These are phyloP conservation scores for Gamarada debralockiae DNA, from an alignment of 495 filamentous ascomycete species.

Conservation along the genomic window DNA sequence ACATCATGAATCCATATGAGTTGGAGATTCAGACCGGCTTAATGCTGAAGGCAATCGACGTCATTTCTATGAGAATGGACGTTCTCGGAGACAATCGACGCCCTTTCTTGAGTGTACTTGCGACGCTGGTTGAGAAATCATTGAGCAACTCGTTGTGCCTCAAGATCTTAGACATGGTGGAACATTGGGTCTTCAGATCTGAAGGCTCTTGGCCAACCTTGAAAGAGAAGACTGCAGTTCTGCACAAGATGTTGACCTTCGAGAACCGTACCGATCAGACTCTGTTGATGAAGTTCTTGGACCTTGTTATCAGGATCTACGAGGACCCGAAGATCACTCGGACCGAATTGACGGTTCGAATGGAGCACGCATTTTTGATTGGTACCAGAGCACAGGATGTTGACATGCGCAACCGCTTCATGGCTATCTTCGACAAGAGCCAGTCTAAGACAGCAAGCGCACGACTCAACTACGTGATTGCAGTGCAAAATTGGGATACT, in stretches of 20 bases:
- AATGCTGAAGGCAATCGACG: slow-evolving; percentile 90
- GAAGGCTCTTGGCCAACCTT: slow-evolving; percentile 91
- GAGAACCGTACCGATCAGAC: slow-evolving; percentile 77
- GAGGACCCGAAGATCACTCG: slow-evolving; percentile 93
- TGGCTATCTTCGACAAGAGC: slow-evolving; percentile 89
- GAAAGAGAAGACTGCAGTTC: slow-evolving; percentile 95
- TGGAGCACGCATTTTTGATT: slow-evolving; percentile 97
- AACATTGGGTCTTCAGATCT: slow-evolving; percentile 90
- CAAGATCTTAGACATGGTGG: slow-evolving; percentile 92
- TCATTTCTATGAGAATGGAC: slow-evolving; percentile 87
- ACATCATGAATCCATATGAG: slow-evolving; percentile 67
- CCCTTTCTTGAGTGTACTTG: slow-evolving; percentile 90
- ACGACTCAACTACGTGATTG: slow-evolving; percentile 80
- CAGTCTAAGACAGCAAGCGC: slow-evolving; percentile 82
- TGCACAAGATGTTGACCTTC: slow-evolving; percentile 96
- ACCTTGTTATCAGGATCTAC: slow-evolving; percentile 95
- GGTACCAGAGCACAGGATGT: slow-evolving; percentile 92
- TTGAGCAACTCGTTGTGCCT: slow-evolving; percentile 77
- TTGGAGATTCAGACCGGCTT: slow-evolving; percentile 79
- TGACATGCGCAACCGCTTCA: slow-evolving; percentile 94
- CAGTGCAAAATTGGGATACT: slow-evolving; percentile 96
- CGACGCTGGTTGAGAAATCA: slow-evolving; percentile 92
- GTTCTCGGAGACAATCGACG: slow-evolving; percentile 86
- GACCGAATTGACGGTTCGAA: slow-evolving; percentile 90
- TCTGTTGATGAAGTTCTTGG: slow-evolving; percentile 85